Base-by-base conservation (phyloP, 208 protist genomes). In the Endotrypanum monterogeii region DNA sequence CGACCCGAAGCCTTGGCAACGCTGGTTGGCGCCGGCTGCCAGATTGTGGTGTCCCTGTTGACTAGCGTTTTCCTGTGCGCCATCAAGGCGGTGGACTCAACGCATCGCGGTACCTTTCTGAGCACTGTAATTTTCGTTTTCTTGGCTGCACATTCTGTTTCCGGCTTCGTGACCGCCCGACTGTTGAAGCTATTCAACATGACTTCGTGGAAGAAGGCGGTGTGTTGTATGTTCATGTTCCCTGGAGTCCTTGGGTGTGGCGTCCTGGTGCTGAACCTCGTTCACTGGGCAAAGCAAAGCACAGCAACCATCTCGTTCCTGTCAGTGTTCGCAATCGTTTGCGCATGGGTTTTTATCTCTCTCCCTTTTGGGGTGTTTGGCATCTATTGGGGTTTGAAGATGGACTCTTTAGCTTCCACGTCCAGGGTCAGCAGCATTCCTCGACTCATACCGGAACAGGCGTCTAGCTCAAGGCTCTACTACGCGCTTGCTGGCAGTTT, bases 341-440 rank as follows among this genome's bases (percentile, higher is more conserved):
- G 79, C 30, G 46, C 89, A 54, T 99, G 95, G 96, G 65, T 98
- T 66, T 78, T 91, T 60, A 82, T 99, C 63, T 98, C 96, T 2
- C 62, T 98, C 4, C 98, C 99, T 28, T 86, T 99, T 4, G 92
- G 91, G 16, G 94, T 98, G 50, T 48, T 93, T 1, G 98, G 98
- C 28, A 68, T 91, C n/a, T 96, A 93, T 71, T 78, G 97, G 54
- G 98, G 97, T 30, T 99, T 97, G 72, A 89, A 90, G 55, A 84
- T 88, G 54, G 52, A 66, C 37, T 82, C 73, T 1, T 71, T 97
- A 20, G 76, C 92, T 54, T 66, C 85, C 30, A 96, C 96, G 32
- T 74, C 92, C 3, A 80, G 87, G 46, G 90, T 97, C 54, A 99
- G 98, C 73, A 92, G 89, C 71, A 99, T 99, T 32, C 98, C 98